A percentile compares a stretch with the other conserved stretches of the same genome.
Conservation (phyloP, 75 land plant species). For the Gnetum montanum region DNA sequence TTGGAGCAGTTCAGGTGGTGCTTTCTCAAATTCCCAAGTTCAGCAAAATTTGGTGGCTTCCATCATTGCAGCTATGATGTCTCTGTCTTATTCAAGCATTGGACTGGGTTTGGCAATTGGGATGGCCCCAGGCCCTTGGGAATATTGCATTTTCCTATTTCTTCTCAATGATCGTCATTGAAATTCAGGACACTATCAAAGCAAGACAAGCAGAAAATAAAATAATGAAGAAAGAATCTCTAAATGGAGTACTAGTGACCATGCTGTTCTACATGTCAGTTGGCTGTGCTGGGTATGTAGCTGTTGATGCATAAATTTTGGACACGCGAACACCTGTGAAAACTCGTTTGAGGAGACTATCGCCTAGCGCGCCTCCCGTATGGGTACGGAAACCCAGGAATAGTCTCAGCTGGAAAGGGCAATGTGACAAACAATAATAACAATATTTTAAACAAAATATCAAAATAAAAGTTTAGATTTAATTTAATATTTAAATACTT, state of each 20-base stretch:
- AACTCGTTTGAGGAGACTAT: too few species aligned
- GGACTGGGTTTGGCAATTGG: conserved; percentile 17
- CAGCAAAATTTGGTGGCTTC: conserved; percentile 19
- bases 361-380: too few species aligned
- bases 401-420: too few species aligned
- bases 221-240: conserved; percentile 66
- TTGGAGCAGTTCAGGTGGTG: conserved; percentile 15
- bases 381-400: too few species aligned
- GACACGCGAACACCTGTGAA: too few species aligned
- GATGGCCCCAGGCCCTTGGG: conserved; percentile 42
- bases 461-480: too few species aligned
- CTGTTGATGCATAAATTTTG: too few species aligned
- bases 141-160: conserved; percentile 81
- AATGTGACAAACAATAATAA: too few species aligned
- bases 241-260: conserved; percentile 49
- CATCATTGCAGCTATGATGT: conserved; percentile 18
- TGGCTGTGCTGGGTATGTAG: conserved; percentile 62
- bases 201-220: conserved; percentile 82
- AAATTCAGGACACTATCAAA: conserved; percentile 83
- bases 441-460: too few species aligned
- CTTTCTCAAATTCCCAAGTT: conserved; percentile 21
- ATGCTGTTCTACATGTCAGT: conserved; percentile 72
- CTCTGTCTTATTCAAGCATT: conserved; percentile 14
- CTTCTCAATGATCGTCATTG: conserved; percentile 59
- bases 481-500: too few species aligned